Evolutionary conservation across 2,329 filamentous ascomycete genomes (phyloP), one percentile per base, ranked within the genome.

Genomic region (Acrodontium crateriforme): DNA sequence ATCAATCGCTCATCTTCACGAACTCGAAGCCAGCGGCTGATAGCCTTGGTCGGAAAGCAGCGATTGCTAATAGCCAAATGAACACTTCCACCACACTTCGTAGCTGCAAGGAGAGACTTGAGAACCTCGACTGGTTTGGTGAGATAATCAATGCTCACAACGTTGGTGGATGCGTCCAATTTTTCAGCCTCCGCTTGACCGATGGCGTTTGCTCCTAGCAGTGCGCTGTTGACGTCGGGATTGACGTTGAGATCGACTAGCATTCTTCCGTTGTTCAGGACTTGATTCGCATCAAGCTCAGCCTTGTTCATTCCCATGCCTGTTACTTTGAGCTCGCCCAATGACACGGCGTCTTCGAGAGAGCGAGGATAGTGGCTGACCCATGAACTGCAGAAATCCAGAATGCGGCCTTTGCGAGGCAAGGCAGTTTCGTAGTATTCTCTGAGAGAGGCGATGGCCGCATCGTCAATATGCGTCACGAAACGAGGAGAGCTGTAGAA

Each of bases 391-490:
- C 65, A 69, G 34, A 68, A 52, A 33, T 69, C 65, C 8, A 69
- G 36, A 1, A 68, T 55, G 1, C 41, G 45, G 1, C 62, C 58
- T 24, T 42, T 46, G 3, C 34, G 34, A 1, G 63, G 62, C 3
- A 69, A 46, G 1, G 49, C 50, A 0, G 38, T 36, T n/a, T 46
- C 45, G 41, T 68, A 69, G 45, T 69, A 69, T 2, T 43, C 35
- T 14, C 53, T 47, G 2, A 69, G 41, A 0, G 52, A 46, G 3
- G 44, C 41, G 27, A 67, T 64, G 0, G 63, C 62, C 4, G 54
- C 49, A 22, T 65, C 60, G 37, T 68, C 65, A 38, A 69, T 68
- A 32, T 69, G 65, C 8, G 64, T 64, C 1, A 68, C 63, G 35
- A 67, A 63, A 10, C 63, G 55, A 2, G 64, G 59, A 11, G 50